Conservation (phyloP, 306 rosid species). For the Phaseolus lunatus region DNA sequence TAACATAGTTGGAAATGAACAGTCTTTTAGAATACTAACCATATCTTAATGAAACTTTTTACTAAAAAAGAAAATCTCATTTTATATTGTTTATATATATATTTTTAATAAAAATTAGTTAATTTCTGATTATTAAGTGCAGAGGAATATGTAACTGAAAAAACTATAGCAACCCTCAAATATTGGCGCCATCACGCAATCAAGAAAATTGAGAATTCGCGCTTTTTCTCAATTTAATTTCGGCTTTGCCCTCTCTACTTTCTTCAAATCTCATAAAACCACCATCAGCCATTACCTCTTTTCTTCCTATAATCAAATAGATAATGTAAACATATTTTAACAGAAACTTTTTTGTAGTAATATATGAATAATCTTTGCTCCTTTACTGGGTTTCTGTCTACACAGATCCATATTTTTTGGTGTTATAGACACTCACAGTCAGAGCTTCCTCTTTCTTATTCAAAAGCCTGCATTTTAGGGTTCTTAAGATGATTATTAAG, state of each 20-base stretch:
- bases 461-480: slow-evolving; percentile 46
- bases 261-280: background rate
- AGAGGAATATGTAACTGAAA: background rate
- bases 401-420: background rate
- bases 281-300: background rate
- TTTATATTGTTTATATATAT: background rate
- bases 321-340: background rate
- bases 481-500: slow-evolving; percentile 65
- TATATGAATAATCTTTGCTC: background rate
- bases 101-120: background rate
- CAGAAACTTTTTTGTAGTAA: background rate
- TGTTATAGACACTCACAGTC: background rate
- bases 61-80: background rate
- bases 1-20: no score
- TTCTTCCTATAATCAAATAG: background rate
- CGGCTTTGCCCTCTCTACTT: background rate
- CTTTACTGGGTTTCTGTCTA: background rate
- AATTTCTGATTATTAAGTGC: background rate
- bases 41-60: no score
- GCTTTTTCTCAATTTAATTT: background rate
- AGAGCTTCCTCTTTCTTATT: background rate
- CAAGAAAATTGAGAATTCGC: background rate
- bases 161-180: background rate
- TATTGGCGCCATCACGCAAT: background rate
- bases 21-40: no score